These are phyloP conservation scores for Cordyceps tenuipes DNA, from an alignment of 2,329 filamentous ascomycete species.

Conservation along the genomic window DNA sequence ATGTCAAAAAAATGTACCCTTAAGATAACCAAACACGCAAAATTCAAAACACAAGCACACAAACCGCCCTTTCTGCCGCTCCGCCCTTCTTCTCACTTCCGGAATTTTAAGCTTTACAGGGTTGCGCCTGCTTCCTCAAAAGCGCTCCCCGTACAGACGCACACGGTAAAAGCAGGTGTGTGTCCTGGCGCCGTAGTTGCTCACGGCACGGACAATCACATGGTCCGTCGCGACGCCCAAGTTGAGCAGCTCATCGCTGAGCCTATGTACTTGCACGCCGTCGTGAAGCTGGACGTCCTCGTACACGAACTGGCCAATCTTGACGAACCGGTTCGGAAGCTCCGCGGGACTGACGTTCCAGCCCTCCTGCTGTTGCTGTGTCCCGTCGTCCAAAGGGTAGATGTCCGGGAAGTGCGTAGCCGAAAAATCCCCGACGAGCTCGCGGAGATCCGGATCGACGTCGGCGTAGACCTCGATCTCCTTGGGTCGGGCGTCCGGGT, in stretches of 20 bases:
- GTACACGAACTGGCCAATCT: conserved; percentile 50
- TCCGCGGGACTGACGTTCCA: conserved; percentile 23
- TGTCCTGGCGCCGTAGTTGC: conserved; percentile 48
- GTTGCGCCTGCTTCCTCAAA: background rate
- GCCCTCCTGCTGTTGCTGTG: background rate
- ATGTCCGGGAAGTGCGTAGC: conserved; percentile 30
- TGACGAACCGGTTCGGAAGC: conserved; percentile 38
- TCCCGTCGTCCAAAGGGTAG: conserved; percentile 11
- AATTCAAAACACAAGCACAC: background rate
- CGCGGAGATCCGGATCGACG: conserved; percentile 36
- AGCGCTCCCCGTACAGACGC: conserved; percentile 43
- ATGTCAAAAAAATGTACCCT: conserved; percentile 3
- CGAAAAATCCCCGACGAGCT: conserved; percentile 36
- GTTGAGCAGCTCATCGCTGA: conserved; percentile 41
- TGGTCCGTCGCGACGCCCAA: conserved; percentile 42
- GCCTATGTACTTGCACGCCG: conserved; percentile 42
- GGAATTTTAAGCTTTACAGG: background rate
- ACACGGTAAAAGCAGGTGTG: conserved; percentile 61
- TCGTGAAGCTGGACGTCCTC: conserved; percentile 34
- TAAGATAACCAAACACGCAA: background rate
- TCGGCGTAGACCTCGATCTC: conserved; percentile 63
- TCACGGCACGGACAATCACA: conserved; percentile 46
- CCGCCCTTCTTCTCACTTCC: background rate
- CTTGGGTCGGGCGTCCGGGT: conserved; percentile 54
- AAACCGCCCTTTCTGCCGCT: background rate